Percentiles rank a stretch among this genome's conserved stretches.
phyloP scores from a whole-genome alignment of 2,329 filamentous ascomycete species.

The Trichophyton mentagrophytes region DNA sequence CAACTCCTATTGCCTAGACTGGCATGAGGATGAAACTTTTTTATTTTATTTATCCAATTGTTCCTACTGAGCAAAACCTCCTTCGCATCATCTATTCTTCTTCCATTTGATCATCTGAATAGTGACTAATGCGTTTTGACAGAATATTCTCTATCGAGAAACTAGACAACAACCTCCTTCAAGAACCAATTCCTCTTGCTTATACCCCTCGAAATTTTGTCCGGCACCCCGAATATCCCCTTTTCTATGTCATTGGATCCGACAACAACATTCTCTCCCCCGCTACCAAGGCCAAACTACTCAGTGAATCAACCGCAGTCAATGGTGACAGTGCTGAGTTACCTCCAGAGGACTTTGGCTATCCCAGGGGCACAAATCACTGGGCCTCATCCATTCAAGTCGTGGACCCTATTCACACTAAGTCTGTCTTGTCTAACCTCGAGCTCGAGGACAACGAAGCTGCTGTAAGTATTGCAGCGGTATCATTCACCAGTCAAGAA shows the following conservation, averaged over 20 bases:
- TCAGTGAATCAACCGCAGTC: slow-evolving; percentile 56
- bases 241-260: slow-evolving; percentile 89
- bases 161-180: slow-evolving; percentile 70
- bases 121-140: not conserved
- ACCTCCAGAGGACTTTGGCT: slow-evolving; percentile 73
- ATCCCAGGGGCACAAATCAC: slow-evolving; percentile 66
- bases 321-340: slow-evolving; percentile 61
- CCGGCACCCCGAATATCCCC: slow-evolving; percentile 71
- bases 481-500: slow-evolving; percentile 77
- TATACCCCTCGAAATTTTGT: slow-evolving; percentile 85
- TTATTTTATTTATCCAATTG: slow-evolving; percentile 58
- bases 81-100: slow-evolving; percentile 21
- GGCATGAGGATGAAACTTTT: slow-evolving; percentile 37
- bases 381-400: slow-evolving; percentile 96
- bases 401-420: slow-evolving; percentile 67
- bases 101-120: slow-evolving; percentile 17
- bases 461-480: slow-evolving; percentile 71
- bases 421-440: slow-evolving; percentile 61
- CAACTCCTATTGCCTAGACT: slow-evolving; percentile 18
- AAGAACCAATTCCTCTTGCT: slow-evolving; percentile 71
- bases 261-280: slow-evolving; percentile 84
- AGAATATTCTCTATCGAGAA: slow-evolving; percentile 87
- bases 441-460: slow-evolving; percentile 84
- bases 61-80: slow-evolving; percentile 68
- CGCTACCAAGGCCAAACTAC: slow-evolving; percentile 59